Evolutionary conservation across 2,329 filamentous ascomycete genomes (phyloP).

Genomic region (Nemania sp.): DNA sequence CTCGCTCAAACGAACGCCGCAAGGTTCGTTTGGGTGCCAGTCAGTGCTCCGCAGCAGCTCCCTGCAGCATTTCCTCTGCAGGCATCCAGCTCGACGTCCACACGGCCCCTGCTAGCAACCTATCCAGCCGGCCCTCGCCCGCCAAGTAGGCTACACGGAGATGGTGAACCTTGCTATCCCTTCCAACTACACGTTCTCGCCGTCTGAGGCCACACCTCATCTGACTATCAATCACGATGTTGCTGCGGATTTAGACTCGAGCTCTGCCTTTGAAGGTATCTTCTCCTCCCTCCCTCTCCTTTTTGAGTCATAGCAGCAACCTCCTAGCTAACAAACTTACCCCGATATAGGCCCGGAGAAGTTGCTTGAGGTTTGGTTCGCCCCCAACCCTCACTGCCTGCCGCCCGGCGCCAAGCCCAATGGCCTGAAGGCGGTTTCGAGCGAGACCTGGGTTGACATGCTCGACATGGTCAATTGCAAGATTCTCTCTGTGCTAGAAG

Average conservation of each 20-base stretch:
- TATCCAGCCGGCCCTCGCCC: slow-evolving; percentile 20
- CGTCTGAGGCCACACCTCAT: slow-evolving; percentile 81
- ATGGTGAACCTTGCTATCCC: slow-evolving; percentile 87
- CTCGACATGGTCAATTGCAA: slow-evolving; percentile 98
- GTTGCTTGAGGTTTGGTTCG: slow-evolving; percentile 98
- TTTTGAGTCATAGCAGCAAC: background rate
- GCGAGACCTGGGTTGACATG: slow-evolving; percentile 93
- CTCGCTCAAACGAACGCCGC: slow-evolving; percentile 93
- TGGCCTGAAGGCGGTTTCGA: slow-evolving; percentile 83
- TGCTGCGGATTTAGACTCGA: slow-evolving; percentile 88
- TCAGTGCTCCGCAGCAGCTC: slow-evolving; percentile 86
- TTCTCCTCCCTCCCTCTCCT: background rate
- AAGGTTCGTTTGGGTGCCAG: slow-evolving; percentile 97
- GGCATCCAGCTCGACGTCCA: slow-evolving; percentile 28
- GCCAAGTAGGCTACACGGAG: slow-evolving; percentile 51
- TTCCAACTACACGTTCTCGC: slow-evolving; percentile 79
- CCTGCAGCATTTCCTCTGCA: slow-evolving; percentile 34
- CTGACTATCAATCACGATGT: slow-evolving; percentile 97
- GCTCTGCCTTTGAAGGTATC: slow-evolving; percentile 91
- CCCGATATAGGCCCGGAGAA: slow-evolving; percentile 80
- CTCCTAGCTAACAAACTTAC: slow-evolving; percentile 16
- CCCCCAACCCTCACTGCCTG: slow-evolving; percentile 73
- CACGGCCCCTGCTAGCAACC: slow-evolving; percentile 15
- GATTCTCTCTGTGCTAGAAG: slow-evolving; percentile 90
- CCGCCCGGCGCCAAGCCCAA: slow-evolving; percentile 70